Evolutionary conservation across 108 stramenopile species (phyloP).

Genomic region (Discostella pseudostelligera): DNA sequence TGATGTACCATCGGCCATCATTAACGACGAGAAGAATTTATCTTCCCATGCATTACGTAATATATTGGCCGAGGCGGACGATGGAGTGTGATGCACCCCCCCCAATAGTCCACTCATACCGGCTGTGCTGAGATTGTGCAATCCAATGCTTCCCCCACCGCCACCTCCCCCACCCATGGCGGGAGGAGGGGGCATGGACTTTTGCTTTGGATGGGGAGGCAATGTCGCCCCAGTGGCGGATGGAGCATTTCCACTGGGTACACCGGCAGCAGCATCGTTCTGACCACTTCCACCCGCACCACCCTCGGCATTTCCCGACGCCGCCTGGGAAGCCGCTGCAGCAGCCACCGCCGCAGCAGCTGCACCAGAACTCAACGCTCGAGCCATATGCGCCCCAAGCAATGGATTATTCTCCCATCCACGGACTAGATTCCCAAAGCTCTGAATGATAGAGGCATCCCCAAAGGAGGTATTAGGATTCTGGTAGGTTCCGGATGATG

Average conservation of each 20-base stretch:
- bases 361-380: no score
- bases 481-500: no score
- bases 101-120: conserved; percentile 53
- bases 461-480: no score
- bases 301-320: not conserved
- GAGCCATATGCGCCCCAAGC: no score
- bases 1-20: conserved; percentile 50
- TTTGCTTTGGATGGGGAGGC: conserved; percentile 86
- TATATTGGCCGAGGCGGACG: conserved; percentile 42
- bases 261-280: conserved; percentile 22
- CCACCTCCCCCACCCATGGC: not conserved
- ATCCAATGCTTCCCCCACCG: not conserved
- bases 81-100: conserved; percentile 35
- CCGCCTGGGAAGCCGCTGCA: no score
- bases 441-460: no score
- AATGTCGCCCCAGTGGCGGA: conserved; percentile 52
- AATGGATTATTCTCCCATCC: no score
- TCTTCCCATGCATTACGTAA: conserved; percentile 75
- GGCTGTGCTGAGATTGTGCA: conserved; percentile 18
- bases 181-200: conserved; percentile 49
- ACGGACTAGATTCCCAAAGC: no score
- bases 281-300: not conserved
- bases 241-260: conserved; percentile 37
- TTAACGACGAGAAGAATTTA: conserved; percentile 74
- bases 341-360: no score